phyloP scores from a whole-genome alignment of 202 grass and related monocot species.

The Setaria italica region DNA sequence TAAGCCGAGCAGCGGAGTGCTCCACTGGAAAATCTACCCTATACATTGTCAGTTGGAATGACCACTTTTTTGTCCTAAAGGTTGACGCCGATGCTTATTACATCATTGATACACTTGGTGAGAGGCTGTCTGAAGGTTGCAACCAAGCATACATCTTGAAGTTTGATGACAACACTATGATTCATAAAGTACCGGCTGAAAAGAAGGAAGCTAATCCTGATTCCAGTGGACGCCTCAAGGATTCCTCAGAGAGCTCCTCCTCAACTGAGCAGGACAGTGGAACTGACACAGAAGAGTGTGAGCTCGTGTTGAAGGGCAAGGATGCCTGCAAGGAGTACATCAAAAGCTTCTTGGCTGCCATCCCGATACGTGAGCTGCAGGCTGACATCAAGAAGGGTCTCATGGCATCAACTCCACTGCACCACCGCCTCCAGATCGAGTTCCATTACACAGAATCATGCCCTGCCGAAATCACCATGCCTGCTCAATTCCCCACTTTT shows the following conservation, averaged over 20 bases:
- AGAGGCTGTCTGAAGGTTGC: constrained; percentile 93
- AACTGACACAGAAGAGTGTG: constrained; percentile 39
- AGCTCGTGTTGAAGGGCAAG: constrained; percentile 74
- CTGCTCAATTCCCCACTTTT: constrained; percentile 23
- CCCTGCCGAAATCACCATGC: constrained; percentile 29
- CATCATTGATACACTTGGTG: constrained; percentile 93
- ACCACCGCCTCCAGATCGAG: constrained; percentile 93
- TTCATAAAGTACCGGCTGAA: constrained; percentile 61
- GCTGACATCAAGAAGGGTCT: constrained; percentile 92
- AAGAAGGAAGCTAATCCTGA: constrained; percentile 56
- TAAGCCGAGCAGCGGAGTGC: constrained; percentile 56
- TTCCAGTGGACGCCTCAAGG: constrained; percentile 27
- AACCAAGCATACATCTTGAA: constrained; percentile 92
- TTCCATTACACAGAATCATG: constrained; percentile 81
- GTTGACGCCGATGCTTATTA: constrained; percentile 77
- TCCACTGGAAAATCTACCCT: constrained; percentile 54
- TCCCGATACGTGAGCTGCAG: constrained; percentile 90
- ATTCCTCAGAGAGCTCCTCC: constrained; percentile 45
- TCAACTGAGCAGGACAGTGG: constrained; percentile 49
- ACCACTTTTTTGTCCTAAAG: constrained; percentile 94
- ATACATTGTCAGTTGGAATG: constrained; percentile 99
- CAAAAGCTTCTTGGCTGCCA: constrained; percentile 93
- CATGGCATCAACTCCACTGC: constrained; percentile 66
- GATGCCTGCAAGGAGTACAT: constrained; percentile 95
- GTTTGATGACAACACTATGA: constrained; percentile 78